Conservation (phyloP, 768 basidiomycete species). For the Baorangia bicolor region DNA sequence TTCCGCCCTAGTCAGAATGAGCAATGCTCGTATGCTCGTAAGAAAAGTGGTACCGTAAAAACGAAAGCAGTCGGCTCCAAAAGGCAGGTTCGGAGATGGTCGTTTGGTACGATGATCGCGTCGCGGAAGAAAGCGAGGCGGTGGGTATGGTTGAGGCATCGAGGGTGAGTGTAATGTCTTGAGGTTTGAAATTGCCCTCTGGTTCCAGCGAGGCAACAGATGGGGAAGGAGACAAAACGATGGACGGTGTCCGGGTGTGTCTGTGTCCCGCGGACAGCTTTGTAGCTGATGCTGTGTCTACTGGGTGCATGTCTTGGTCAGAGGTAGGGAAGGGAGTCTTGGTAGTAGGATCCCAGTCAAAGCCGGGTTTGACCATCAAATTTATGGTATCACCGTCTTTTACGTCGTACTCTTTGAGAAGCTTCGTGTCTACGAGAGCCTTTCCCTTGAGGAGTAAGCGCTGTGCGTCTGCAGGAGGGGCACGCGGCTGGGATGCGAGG, state of each 20-base stretch:
- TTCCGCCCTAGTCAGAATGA: slow-evolving; percentile 45
- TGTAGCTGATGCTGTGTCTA: slow-evolving; percentile 23
- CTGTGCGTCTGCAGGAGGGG: slow-evolving; percentile 79
- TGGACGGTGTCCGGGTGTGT: slow-evolving; percentile 72
- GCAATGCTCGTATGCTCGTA: background rate
- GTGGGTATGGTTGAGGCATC: slow-evolving; percentile 54
- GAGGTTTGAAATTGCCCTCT: slow-evolving; percentile 41
- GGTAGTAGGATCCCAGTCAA: slow-evolving; percentile 61
- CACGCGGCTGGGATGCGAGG: slow-evolving; percentile 62
- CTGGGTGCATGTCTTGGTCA: slow-evolving; percentile 17
- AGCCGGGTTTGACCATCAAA: slow-evolving; percentile 81
- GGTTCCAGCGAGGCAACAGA: slow-evolving; percentile 42
- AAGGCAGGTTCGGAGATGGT: slow-evolving; percentile 77
- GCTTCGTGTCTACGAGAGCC: slow-evolving; percentile 82
- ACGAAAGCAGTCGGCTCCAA: slow-evolving; percentile 68
- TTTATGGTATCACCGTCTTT: slow-evolving; percentile 80
- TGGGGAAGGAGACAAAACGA: slow-evolving; percentile 76
- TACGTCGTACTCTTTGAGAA: slow-evolving; percentile 88
- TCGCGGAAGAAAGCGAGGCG: slow-evolving; percentile 41
- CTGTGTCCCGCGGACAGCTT: slow-evolving; percentile 34
- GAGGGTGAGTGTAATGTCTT: slow-evolving; percentile 67
- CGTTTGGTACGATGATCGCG: slow-evolving; percentile 32
- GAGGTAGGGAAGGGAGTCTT: slow-evolving; percentile 31
- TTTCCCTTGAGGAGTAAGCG: slow-evolving; percentile 93
- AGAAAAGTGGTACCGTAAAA: slow-evolving; percentile 49